A percentile compares a stretch with the other conserved stretches of the same genome.
phyloP scores from a whole-genome alignment of 768 basidiomycete species.

The Harrya chromipes region DNA sequence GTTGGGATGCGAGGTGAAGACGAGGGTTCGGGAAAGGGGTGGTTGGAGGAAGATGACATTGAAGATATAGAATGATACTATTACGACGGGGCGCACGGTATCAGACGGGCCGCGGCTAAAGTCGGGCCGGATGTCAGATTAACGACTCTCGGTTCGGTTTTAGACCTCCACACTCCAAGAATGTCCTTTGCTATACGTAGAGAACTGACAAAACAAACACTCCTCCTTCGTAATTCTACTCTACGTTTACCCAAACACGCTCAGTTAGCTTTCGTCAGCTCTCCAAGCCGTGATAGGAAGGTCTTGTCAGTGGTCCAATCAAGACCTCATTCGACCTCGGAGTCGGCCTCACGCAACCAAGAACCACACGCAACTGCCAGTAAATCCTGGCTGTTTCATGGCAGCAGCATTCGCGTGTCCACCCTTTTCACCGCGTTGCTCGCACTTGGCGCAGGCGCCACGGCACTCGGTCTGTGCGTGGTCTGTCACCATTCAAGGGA shows the following conservation, averaged over 20 bases:
- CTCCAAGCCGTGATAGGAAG: background rate
- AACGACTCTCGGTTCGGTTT: too few species aligned
- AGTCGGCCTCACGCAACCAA: conserved; percentile 1
- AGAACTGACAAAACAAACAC: conserved; percentile 1
- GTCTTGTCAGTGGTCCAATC: background rate
- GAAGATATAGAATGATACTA: conserved; percentile 36
- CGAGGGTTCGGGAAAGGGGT: conserved; percentile 35
- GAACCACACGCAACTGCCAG: background rate
- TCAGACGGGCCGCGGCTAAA: too few species aligned
- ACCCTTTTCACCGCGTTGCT: conserved; percentile 39
- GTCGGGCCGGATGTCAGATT: too few species aligned
- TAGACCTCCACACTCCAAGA: too few species aligned
- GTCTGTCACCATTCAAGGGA: background rate
- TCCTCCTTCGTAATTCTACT: background rate
- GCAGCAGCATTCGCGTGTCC: conserved; percentile 32
- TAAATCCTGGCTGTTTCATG: conserved; percentile 7
- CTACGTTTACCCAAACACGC: background rate
- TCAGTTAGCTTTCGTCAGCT: background rate
- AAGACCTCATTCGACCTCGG: conserved; percentile 10
- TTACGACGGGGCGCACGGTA: too few species aligned
- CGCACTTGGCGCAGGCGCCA: conserved; percentile 37
- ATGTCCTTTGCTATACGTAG: conserved; percentile 7
- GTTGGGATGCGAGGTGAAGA: conserved; percentile 25
- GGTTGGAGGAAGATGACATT: conserved; percentile 60
- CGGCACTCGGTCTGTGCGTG: conserved; percentile 44